A percentile compares a stretch with the other conserved stretches of the same genome.
phyloP scores from a whole-genome alignment of 148 eudicot genomes.

The Heliosperma pusillum region DNA sequence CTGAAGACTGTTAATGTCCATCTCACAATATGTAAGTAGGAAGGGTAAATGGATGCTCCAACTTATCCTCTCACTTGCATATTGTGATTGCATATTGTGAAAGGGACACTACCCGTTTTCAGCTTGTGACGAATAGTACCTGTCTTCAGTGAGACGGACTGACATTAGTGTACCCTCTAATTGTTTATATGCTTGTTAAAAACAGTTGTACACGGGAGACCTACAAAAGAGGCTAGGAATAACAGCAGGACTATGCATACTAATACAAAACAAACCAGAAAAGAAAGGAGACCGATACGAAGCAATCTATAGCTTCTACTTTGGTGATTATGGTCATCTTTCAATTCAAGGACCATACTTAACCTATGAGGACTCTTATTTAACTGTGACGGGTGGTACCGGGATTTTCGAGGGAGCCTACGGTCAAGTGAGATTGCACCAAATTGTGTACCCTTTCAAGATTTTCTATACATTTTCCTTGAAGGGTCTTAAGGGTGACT shows the following conservation, averaged over 20 bases:
- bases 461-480: slow-evolving; percentile 69
- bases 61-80: too few relatives aligned
- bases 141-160: too few relatives aligned
- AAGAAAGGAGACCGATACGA: slow-evolving; percentile 65
- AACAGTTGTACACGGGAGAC: slow-evolving; percentile 50
- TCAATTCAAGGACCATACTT: slow-evolving; percentile 59
- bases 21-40: too few relatives aligned
- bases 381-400: slow-evolving; percentile 72
- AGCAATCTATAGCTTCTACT: slow-evolving; percentile 60
- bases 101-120: too few relatives aligned
- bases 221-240: slow-evolving; percentile 64
- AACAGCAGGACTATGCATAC: slow-evolving; percentile 59
- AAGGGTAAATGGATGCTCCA: too few relatives aligned
- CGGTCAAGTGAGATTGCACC: slow-evolving; percentile 68
- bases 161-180: too few relatives aligned
- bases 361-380: slow-evolving; percentile 58
- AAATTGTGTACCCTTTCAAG: slow-evolving; percentile 75
- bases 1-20: too few relatives aligned
- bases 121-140: too few relatives aligned
- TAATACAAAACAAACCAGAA: slow-evolving; percentile 43
- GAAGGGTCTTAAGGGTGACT: slow-evolving; percentile 50
- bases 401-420: slow-evolving; percentile 72
- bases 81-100: too few relatives aligned
- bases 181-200: too few relatives aligned
- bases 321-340: slow-evolving; percentile 65